phyloP scores from a whole-genome alignment of 306 rosid species.

The Cicer chorassanicum region DNA sequence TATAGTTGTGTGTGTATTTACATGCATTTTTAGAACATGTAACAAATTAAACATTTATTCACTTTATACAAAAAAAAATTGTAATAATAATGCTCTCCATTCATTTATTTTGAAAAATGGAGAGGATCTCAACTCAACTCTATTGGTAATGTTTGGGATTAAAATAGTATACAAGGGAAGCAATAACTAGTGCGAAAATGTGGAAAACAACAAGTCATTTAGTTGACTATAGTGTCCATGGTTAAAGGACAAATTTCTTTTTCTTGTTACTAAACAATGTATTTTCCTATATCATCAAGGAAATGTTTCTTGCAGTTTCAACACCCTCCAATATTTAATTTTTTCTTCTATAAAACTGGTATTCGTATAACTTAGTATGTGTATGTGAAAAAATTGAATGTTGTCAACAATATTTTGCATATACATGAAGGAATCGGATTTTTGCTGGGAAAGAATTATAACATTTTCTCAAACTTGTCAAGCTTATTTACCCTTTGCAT shows the following conservation, averaged over 20 bases:
- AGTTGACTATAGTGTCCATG: background rate
- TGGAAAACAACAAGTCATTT: background rate
- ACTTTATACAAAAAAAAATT: too few species aligned
- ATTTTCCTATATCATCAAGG: conserved; percentile 7
- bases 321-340: conserved; percentile 11
- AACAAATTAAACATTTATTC: too few species aligned
- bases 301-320: conserved; percentile 20
- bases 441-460: conserved; percentile 43
- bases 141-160: background rate
- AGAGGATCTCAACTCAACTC: too few species aligned
- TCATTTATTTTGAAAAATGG: too few species aligned
- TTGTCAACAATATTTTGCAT: conserved; percentile 11
- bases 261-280: background rate
- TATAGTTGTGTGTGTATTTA: too few species aligned
- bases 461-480: conserved; percentile 82
- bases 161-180: background rate
- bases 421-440: conserved; percentile 38
- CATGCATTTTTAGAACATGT: too few species aligned
- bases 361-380: conserved; percentile 36
- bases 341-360: conserved; percentile 7
- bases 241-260: background rate
- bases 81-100: too few species aligned
- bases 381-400: conserved; percentile 28
- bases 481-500: conserved; percentile 80
- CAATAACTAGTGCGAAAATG: background rate